Conservation (phyloP, 2,329 filamentous ascomycete genomes). For the Aspergillus clavatus region DNA sequence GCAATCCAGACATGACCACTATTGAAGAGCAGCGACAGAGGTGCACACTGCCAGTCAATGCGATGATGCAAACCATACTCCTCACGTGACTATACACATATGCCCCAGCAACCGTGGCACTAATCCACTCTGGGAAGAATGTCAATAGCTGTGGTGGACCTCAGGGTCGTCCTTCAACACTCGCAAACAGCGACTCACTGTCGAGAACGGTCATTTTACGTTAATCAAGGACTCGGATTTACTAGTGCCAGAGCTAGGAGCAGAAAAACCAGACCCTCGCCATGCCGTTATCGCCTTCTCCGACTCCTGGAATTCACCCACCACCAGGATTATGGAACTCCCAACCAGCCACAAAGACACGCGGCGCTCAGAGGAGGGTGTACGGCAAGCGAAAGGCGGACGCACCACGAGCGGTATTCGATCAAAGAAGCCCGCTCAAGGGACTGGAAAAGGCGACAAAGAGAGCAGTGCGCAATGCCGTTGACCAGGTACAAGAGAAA, state of each 20-base stretch:
- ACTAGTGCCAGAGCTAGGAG: no score
- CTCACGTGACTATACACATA: background rate
- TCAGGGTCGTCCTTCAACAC: background rate
- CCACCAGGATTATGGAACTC: conserved; percentile 16
- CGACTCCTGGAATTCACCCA: conserved; percentile 13
- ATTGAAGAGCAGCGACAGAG: no score
- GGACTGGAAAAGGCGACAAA: conserved; percentile 3
- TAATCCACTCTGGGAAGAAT: background rate
- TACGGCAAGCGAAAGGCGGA: conserved; percentile 34
- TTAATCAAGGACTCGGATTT: no score
- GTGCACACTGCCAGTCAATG: background rate
- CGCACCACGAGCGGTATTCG: conserved; percentile 34
- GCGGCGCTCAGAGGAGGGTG: conserved; percentile 27
- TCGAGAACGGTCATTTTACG: background rate
- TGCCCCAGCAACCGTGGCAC: background rate
- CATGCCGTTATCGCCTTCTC: conserved; percentile 15
- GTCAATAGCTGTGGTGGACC: background rate
- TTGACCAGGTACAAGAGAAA: conserved; percentile 24
- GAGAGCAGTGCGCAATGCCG: conserved; percentile 6
- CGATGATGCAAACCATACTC: background rate
- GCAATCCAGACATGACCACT: no score
- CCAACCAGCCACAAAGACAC: conserved; percentile 22
- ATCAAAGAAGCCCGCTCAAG: conserved; percentile 25
- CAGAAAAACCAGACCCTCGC: background rate
- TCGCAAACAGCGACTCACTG: no score